phyloP scores from a whole-genome alignment of 768 basidiomycete species.

The Gymnopilus junonius region DNA sequence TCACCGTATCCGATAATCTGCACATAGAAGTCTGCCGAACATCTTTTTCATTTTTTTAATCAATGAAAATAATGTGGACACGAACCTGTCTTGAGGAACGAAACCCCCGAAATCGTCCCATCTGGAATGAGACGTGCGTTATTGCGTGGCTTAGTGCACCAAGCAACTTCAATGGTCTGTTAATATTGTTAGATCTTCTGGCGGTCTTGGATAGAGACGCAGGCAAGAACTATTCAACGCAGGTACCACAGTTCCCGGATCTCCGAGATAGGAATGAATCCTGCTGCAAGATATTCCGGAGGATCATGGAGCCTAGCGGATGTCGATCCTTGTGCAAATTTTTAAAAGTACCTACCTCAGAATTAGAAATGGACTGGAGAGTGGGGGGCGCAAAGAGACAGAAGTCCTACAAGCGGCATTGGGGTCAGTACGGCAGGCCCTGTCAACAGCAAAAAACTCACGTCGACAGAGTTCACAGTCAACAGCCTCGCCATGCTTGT shows the following conservation, averaged over 20 bases:
- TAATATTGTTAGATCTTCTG: neutral
- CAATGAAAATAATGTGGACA: neutral
- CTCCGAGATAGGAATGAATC: too few relatives aligned
- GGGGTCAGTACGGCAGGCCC: neutral
- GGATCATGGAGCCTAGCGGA: too few relatives aligned
- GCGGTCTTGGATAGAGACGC: neutral
- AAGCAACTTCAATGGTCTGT: slow-evolving; percentile 48
- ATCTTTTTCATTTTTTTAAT: neutral
- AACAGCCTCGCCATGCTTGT: slow-evolving; percentile 43
- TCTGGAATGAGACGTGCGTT: slow-evolving; percentile 51
- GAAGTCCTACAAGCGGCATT: slow-evolving; percentile 34
- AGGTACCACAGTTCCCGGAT: too few relatives aligned
- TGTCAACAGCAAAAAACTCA: slow-evolving; percentile 12
- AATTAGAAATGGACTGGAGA: slow-evolving; percentile 36
- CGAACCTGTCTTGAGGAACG: slow-evolving; percentile 44
- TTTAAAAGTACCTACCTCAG: slow-evolving; percentile 34
- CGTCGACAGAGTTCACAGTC: slow-evolving; percentile 45
- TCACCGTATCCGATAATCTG: slow-evolving; percentile 48
- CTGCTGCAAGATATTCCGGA: too few relatives aligned
- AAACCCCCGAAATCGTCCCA: slow-evolving; percentile 43
- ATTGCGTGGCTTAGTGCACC: slow-evolving; percentile 49
- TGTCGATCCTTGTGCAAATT: neutral
- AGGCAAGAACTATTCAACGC: too few relatives aligned
- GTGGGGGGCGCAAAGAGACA: slow-evolving; percentile 47
- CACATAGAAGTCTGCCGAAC: slow-evolving; percentile 39